Conservation (phyloP, 2,329 filamentous ascomycete genomes). For the Beauveria brongniartii region DNA sequence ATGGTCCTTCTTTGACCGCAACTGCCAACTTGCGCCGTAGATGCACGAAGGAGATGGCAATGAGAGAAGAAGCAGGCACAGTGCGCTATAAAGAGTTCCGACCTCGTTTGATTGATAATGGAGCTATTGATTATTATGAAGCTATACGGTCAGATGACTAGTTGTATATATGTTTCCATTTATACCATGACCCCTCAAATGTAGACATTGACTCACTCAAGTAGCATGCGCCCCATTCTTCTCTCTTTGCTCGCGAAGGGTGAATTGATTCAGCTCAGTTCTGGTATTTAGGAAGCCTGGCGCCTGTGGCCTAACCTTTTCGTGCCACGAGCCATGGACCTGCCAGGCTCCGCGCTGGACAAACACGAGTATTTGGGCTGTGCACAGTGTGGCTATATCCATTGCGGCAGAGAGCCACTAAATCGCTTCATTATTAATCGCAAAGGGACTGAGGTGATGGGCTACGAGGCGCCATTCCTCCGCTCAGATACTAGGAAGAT, state of each 20-base stretch:
- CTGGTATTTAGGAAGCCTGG: conserved; percentile 18
- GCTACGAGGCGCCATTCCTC: conserved; percentile 27
- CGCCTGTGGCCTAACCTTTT: conserved; percentile 21
- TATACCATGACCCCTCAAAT: not conserved
- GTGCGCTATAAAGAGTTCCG: not conserved
- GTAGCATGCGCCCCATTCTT: not conserved
- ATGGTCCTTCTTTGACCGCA: conserved; percentile 5
- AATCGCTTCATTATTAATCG: conserved; percentile 25
- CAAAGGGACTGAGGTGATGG: conserved; percentile 18
- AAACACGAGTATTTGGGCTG: conserved; percentile 22
- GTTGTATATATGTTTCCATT: not conserved
- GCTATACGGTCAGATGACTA: not conserved
- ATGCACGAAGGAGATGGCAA: not conserved
- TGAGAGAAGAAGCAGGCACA: not conserved
- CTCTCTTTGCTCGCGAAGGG: too few species aligned
- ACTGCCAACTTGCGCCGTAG: not conserved
- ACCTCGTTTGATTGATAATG: not conserved
- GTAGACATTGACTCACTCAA: not conserved
- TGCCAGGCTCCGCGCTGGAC: conserved; percentile 19
- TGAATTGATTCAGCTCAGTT: not conserved
- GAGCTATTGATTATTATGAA: conserved; percentile 1
- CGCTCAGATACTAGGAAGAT: conserved; percentile 19
- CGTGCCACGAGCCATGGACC: conserved; percentile 16
- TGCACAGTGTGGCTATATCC: conserved; percentile 27
- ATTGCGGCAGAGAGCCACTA: conserved; percentile 26